Base-by-base conservation (phyloP, 108 stramenopile genomes). In the Skeletonema marinoi region DNA sequence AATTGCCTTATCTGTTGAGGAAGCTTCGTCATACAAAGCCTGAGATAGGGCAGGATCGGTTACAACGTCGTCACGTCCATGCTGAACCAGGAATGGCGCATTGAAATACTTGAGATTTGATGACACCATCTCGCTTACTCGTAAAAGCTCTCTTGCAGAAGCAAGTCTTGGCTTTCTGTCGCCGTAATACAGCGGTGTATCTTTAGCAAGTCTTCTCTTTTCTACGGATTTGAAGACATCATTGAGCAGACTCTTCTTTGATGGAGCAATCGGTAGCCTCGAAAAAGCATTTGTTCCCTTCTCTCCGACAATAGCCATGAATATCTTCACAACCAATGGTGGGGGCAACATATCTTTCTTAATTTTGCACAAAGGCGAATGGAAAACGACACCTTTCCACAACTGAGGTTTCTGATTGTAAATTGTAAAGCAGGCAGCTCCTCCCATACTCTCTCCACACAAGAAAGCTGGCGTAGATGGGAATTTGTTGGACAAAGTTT, bases 301-400 rank as follows among this genome's bases (percentile, higher is more conserved):
- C 21, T 83, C 74, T 19, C 89, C 87, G 30, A 85, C 79, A 17
- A 86, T 31, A 29, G 60, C 65, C 32, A 78, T 46, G 41, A 88
- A 54, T 1, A 78, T 13, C 19, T 87, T 65, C 32, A 90, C 75
- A 0, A 90, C 84, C 74, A 75, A 85, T 41, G 68, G 42, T 17
- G 89, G 76, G 1, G 89, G 87, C 61, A 88, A 38, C 87, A 90
- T 88, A 4, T 90, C 60, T 68, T 75, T 38, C 58, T 75, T 75
- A 54, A 90, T 86, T 60, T 88, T 88, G 75, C 89, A 90, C 87
- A 90, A 85, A 17, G 87, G 89, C 41, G 77, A 66, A 30, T 86
- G 51, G 36, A 90, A 87, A 11, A 84, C 71, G 10, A 83, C 83
- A 21, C 89, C 89, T 32, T 58, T 68, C 69, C 78, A 82, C 9